Percentiles rank a stretch among this genome's conserved stretches.
These are phyloP conservation scores for Phytopythium oedochilum DNA, from an alignment of 352 stramenopile species.

Conservation along the genomic window DNA sequence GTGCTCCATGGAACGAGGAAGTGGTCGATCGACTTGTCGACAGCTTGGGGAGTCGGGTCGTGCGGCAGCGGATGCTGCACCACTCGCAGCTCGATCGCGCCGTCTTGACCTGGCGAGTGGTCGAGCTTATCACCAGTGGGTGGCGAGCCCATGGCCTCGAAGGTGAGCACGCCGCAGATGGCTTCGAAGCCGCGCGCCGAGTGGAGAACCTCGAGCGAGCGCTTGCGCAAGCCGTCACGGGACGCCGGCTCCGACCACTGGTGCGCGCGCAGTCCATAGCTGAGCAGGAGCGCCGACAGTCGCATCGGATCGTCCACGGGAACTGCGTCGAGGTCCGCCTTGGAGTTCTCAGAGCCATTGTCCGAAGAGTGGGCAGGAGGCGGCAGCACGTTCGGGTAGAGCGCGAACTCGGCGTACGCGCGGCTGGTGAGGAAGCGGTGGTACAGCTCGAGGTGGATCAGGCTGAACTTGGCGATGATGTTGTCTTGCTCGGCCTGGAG, in stretches of 20 bases:
- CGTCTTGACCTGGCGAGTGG: conserved; percentile 6
- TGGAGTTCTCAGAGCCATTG: conserved; percentile 33
- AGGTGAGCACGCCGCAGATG: conserved; percentile 69
- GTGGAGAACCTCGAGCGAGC: conserved; percentile 63
- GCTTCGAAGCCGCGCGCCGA: conserved; percentile 66
- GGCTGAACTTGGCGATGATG: conserved; percentile 79
- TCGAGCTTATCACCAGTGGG: conserved; percentile 12
- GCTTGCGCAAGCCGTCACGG: conserved; percentile 36
- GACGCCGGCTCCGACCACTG: conserved; percentile 56
- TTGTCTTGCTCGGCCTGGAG: conserved; percentile 79
- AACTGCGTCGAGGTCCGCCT: conserved; percentile 15
- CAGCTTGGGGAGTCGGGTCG: conserved; percentile 30
- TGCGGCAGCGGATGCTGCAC: conserved; percentile 49
- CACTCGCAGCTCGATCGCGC: conserved; percentile 38
- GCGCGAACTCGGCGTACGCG: conserved; percentile 77
- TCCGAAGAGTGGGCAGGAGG: not conserved
- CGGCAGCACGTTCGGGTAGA: conserved; percentile 56
- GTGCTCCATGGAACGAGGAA: conserved; percentile 65
- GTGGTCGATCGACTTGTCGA: conserved; percentile 69
- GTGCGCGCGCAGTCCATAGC: conserved; percentile 79
- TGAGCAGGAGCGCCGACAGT: conserved; percentile 64
- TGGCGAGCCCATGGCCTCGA: conserved; percentile 48
- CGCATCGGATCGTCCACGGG: conserved; percentile 68
- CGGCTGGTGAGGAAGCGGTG: conserved; percentile 81
- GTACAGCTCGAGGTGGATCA: conserved; percentile 85